Conservation (phyloP, 441 rosid species). For the Eutrema salsugineum region DNA sequence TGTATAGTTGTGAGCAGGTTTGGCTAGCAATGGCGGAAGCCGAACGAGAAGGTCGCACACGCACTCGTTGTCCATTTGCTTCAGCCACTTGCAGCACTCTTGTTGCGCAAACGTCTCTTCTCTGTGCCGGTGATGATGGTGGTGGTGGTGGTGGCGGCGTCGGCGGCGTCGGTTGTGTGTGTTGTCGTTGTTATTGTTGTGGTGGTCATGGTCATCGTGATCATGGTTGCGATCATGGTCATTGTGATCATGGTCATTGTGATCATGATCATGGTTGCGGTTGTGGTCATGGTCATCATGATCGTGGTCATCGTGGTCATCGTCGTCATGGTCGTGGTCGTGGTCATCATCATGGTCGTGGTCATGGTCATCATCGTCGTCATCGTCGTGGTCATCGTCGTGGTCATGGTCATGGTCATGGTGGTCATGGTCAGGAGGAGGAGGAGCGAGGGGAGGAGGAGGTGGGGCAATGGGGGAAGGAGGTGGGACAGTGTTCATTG, state of each 20-base stretch:
- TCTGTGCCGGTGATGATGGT: conserved; percentile 24
- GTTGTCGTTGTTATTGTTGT: conserved; percentile 1
- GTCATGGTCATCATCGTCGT: not conserved
- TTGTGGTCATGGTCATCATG: not conserved
- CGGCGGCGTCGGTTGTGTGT: not conserved
- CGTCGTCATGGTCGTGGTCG: not conserved
- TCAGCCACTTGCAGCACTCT: conserved; percentile 63
- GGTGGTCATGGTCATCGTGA: not conserved
- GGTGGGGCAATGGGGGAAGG: conserved; percentile 32
- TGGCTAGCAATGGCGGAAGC: conserved; percentile 52
- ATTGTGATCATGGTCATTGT: not conserved
- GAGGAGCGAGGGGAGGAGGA: conserved; percentile 22
- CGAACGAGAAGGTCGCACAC: conserved; percentile 50
- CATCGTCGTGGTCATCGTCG: not conserved
- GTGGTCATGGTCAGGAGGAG: conserved; percentile 15
- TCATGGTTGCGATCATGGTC: not conserved
- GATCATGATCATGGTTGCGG: not conserved
- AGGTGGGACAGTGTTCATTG: conserved; percentile 7
- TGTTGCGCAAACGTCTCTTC: conserved; percentile 22
- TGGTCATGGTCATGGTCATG: not conserved
- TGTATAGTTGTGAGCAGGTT: conserved; percentile 45
- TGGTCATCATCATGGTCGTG: not conserved
- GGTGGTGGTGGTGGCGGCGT: conserved; percentile 19
- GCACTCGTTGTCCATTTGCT: conserved; percentile 49
- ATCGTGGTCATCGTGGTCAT: not conserved